These are phyloP conservation scores for Crithidia brevicula DNA, from an alignment of 208 protist species.

Conservation along the genomic window DNA sequence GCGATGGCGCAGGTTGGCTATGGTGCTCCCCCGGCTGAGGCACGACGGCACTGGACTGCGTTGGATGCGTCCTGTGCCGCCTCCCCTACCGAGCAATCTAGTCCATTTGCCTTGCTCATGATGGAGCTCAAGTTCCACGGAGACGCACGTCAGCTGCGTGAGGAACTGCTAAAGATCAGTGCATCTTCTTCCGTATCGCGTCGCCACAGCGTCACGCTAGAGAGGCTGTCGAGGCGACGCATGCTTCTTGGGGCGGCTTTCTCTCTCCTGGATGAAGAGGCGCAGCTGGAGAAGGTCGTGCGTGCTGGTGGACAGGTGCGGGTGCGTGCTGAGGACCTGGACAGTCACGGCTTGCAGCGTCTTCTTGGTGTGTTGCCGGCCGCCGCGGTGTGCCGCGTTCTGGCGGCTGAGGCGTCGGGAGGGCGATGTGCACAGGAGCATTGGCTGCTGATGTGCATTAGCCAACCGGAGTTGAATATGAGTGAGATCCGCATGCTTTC, in stretches of 20 bases:
- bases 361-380: slow-evolving; percentile 60
- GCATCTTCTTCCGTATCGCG: neutral
- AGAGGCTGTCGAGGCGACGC: slow-evolving; percentile 19
- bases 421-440: slow-evolving; percentile 64
- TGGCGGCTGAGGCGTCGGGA: slow-evolving; percentile 13
- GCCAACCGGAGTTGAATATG: neutral
- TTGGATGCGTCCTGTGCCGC: neutral
- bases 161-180: slow-evolving; percentile 12
- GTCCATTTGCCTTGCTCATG: slow-evolving; percentile 15
- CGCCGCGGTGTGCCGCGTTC: slow-evolving; percentile 13
- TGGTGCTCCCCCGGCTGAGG: slow-evolving; percentile 9
- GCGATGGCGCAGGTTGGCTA: slow-evolving; percentile 39
- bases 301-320: slow-evolving; percentile 28
- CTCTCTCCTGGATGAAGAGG: slow-evolving; percentile 46
- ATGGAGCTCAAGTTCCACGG: slow-evolving; percentile 14
- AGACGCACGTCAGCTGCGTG: slow-evolving; percentile 26
- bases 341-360: slow-evolving; percentile 72
- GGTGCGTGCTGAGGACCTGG: slow-evolving; percentile 57
- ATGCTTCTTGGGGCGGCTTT: slow-evolving; percentile 66
- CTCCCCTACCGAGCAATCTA: neutral
- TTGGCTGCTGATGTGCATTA: slow-evolving; percentile 33
- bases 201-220: neutral
- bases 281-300: slow-evolving; percentile 50
- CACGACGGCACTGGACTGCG: slow-evolving; percentile 19
- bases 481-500: neutral